A percentile compares a stretch with the other conserved stretches of the same genome.
These are phyloP conservation scores for Sporothrix luriei DNA, from an alignment of 2,329 filamentous ascomycete genomes.

Conservation along the genomic window DNA sequence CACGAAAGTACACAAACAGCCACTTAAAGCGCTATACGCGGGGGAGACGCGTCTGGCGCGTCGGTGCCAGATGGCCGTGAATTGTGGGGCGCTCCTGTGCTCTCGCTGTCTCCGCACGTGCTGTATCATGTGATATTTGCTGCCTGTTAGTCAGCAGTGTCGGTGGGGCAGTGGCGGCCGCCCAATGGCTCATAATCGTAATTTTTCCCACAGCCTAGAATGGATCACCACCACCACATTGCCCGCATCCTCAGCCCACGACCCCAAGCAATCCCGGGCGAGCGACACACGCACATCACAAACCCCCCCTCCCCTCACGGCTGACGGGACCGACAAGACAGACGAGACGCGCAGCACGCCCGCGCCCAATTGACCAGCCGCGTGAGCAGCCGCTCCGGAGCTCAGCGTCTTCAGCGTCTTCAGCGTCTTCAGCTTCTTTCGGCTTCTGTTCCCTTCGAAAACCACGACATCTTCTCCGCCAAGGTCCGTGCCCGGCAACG, in stretches of 20 bases:
- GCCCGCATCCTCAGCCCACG: constrained; percentile 27
- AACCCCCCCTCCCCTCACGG: background rate
- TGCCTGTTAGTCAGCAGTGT: constrained; percentile 29
- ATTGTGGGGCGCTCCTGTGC: background rate
- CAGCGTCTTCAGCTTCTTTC: no score
- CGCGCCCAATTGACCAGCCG: background rate
- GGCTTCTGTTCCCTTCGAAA: constrained; percentile 24
- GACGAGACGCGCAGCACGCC: background rate
- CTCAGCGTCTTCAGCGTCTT: no score
- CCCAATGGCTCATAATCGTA: constrained; percentile 29
- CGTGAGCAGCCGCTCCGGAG: background rate
- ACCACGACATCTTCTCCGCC: constrained; percentile 24
- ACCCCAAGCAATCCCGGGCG: constrained; percentile 11
- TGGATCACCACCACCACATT: constrained; percentile 31
- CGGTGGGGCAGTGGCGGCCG: constrained; percentile 27
- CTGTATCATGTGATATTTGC: background rate
- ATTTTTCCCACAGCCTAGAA: constrained; percentile 31
- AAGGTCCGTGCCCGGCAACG: background rate
- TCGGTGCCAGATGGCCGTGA: background rate
- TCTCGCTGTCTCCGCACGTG: background rate
- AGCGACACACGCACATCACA: constrained; percentile 22
- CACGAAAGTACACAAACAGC: background rate
- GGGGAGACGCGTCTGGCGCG: constrained; percentile 32
- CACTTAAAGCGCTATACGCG: constrained; percentile 25
- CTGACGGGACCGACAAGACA: constrained; percentile 20